Base-by-base conservation (phyloP, 805 yeast species). In the Helenozyma baotianmanensis region DNA sequence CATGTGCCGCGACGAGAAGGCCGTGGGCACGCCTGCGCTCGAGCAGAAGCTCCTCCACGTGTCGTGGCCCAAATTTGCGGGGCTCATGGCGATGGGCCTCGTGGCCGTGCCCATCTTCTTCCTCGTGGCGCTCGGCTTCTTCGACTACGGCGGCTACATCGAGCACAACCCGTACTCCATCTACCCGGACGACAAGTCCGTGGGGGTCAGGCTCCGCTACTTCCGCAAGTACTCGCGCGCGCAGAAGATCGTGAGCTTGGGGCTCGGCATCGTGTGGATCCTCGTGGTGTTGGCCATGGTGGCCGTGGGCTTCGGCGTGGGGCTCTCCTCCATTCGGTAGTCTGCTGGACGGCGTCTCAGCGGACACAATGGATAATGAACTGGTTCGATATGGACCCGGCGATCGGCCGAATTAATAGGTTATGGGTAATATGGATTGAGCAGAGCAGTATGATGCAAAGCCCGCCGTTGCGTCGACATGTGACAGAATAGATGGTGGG, bases 41-140 rank as follows among this genome's bases (percentile, higher is more conserved):
- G 28, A 27, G 17, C 19, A 18, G 14, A 14, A 4, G 8, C 22
- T 28, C 16, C 31, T 34, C 12, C 18, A 19, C 13, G 18, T 33
- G 24, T 41, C 42, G 27, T 45, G 51, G 50, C 21, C 43, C 11
- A 30, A 36, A 25, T 62, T 60, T 44, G 19, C 37, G 4, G 9
- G 43, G 6, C 41, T 61, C 48, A 54, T 61, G 64, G 33, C 49
- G 3, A 11, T 56, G 7, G 69, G 64, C 2, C 47, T 64, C 5
- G 29, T 65, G 7, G 44, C 60, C 1, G 67, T 67, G 17, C 71
- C 71, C 5, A 38, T 64, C n/a, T 64, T 53, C 36, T 62, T 64
- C 25, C 45, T 64, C 13, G 27, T 64, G 9, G 35, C 63, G 4
- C 31, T 58, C 8, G 71, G 71, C 3, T 44, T 54, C 12, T 60